Conservation (phyloP, 495 filamentous ascomycete species). For the Neurospora sp. region DNA sequence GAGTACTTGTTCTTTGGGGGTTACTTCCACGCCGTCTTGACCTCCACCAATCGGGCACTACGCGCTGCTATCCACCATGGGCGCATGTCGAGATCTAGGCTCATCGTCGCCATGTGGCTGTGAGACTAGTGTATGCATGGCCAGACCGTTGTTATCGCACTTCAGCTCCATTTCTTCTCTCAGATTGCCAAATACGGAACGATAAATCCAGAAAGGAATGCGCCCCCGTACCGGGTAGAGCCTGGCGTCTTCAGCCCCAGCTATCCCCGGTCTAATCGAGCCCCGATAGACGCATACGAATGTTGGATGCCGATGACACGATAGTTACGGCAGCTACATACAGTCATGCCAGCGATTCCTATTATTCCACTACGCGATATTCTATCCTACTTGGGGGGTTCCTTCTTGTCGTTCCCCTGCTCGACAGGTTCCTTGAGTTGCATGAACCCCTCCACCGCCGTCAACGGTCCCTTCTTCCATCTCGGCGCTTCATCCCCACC, state of each 20-base stretch:
- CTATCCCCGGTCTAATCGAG: background rate
- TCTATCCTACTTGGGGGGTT: background rate
- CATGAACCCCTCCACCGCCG: constrained; percentile 34
- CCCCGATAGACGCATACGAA: background rate
- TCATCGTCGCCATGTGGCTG: background rate
- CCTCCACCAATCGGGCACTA: background rate
- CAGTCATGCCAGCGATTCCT: background rate
- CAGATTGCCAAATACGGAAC: background rate
- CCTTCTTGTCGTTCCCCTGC: background rate
- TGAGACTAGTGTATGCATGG: background rate
- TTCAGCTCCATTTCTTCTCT: background rate
- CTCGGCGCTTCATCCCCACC: constrained; percentile 10
- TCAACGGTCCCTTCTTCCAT: constrained; percentile 26
- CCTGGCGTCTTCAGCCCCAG: constrained; percentile 11
- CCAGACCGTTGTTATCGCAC: background rate
- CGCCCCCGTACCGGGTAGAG: background rate
- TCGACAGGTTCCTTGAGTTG: too few relatives aligned
- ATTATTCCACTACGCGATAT: background rate
- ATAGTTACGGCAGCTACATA: background rate
- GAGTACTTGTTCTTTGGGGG: background rate
- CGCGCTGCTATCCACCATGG: background rate
- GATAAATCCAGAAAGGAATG: background rate
- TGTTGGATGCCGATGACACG: background rate
- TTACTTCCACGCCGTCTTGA: background rate
- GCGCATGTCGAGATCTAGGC: background rate